Percentiles rank a stretch among this genome's conserved stretches.
Conservation (phyloP, 2,329 filamentous ascomycete species). For the Grosmannia clavigera region DNA sequence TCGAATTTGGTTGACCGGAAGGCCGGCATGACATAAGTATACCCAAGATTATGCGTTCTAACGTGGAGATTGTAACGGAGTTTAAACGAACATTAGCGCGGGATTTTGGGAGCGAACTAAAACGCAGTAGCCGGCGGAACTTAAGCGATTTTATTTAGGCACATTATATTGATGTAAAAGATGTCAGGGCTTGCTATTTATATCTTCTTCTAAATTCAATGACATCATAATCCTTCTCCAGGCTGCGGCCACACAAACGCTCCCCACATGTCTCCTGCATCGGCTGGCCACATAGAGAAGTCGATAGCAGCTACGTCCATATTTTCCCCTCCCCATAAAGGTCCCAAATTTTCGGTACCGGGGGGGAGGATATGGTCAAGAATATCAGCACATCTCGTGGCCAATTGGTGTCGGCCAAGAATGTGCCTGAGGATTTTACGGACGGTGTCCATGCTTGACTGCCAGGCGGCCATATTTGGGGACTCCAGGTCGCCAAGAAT, state of each 20-base stretch:
- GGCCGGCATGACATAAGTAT: no score
- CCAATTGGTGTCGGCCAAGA: slow-evolving; percentile 1
- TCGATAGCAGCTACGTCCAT: not conserved
- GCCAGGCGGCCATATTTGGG: not conserved
- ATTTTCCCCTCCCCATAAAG: not conserved
- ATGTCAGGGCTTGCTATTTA: no score
- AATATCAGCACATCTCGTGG: slow-evolving; percentile 1
- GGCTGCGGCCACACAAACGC: slow-evolving; percentile 1
- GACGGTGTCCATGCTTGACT: not conserved
- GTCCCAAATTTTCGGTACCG: not conserved
- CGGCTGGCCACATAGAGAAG: slow-evolving; percentile 3
- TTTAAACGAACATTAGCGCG: no score
- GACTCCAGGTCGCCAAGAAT: not conserved
- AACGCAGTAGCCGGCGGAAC: no score
- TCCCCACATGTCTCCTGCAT: slow-evolving; percentile 2
- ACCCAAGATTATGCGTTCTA: no score
- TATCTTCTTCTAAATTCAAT: not conserved
- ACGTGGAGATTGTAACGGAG: no score
- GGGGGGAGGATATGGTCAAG: not conserved
- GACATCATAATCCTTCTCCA: not conserved
- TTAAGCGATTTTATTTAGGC: no score
- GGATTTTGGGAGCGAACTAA: no score
- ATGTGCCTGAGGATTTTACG: not conserved
- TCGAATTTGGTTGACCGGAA: not conserved
- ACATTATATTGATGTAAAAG: no score